Conservation (phyloP, 352 stramenopile species). For the Peronospora farinosa region DNA sequence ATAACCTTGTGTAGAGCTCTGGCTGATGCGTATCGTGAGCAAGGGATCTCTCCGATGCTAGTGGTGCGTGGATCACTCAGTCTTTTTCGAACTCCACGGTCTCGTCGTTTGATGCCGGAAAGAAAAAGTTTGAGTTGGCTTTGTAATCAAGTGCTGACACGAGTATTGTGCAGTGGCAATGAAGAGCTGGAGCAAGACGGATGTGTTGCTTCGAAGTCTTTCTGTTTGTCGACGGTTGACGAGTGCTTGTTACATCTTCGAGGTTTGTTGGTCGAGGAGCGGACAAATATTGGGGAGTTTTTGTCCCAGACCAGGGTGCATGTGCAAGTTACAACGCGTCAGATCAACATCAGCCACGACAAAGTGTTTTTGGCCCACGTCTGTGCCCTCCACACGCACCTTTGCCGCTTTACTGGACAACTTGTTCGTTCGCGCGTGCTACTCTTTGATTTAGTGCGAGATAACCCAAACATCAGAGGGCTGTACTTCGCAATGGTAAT, state of each 20-base stretch:
- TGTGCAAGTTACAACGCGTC: not conserved
- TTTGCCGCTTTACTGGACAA: conserved; percentile 28
- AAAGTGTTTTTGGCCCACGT: conserved; percentile 40
- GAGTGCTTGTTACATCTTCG: conserved; percentile 28
- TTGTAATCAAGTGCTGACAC: conserved; percentile 24
- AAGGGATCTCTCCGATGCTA: conserved; percentile 17
- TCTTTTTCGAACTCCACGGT: conserved; percentile 27
- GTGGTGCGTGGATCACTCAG: conserved; percentile 22
- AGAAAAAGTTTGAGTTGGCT: conserved; percentile 24
- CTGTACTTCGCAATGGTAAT: conserved; percentile 38
- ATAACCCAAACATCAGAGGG: conserved; percentile 37
- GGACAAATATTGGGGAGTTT: conserved; percentile 10
- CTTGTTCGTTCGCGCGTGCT: conserved; percentile 30
- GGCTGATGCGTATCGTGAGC: conserved; percentile 13
- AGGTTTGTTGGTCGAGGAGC: conserved; percentile 17
- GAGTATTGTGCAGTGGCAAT: conserved; percentile 5
- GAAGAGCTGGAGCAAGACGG: not conserved
- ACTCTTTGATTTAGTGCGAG: conserved; percentile 38
- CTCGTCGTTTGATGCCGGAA: conserved; percentile 21
- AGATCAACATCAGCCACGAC: conserved; percentile 27
- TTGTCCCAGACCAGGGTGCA: conserved; percentile 7
- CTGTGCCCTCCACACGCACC: conserved; percentile 29
- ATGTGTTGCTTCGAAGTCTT: not conserved
- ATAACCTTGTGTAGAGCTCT: conserved; percentile 22
- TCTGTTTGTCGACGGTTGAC: conserved; percentile 13